phyloP scores from a whole-genome alignment of 2,329 filamentous ascomycete species.

The Fusarium sp. region DNA sequence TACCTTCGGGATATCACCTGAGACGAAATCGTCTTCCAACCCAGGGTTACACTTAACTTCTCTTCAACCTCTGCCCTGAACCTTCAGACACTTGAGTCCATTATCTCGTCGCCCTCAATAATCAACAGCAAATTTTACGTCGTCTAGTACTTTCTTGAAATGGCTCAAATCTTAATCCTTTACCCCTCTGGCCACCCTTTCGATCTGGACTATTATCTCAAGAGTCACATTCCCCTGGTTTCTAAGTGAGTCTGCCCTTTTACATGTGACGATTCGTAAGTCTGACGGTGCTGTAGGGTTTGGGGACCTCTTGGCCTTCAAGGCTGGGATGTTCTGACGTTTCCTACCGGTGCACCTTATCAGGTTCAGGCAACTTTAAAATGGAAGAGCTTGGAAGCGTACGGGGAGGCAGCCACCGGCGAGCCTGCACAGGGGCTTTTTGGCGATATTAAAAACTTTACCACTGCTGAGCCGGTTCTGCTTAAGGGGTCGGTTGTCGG shows the following conservation, averaged over 20 bases:
- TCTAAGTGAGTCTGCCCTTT: constrained; percentile 29
- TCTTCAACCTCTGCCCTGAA: no score
- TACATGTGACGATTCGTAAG: neutral
- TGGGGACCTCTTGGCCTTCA: constrained; percentile 41
- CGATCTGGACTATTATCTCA: constrained; percentile 47
- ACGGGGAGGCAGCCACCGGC: constrained; percentile 27
- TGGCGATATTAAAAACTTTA: constrained; percentile 45
- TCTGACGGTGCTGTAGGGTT: constrained; percentile 20
- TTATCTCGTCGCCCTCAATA: no score
- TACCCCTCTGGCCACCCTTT: constrained; percentile 48
- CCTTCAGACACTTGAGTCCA: no score
- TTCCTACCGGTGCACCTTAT: constrained; percentile 34
- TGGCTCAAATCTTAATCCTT: constrained; percentile 46
- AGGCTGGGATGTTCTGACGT: constrained; percentile 41
- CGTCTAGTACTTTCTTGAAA: constrained; percentile 2
- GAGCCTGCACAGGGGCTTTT: constrained; percentile 28
- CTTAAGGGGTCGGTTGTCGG: constrained; percentile 42
- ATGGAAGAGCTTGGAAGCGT: constrained; percentile 41
- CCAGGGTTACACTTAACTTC: no score
- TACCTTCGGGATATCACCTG: no score
- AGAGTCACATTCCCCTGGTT: constrained; percentile 48
- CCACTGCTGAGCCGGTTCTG: constrained; percentile 28
- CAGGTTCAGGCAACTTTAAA: constrained; percentile 46
- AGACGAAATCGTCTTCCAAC: no score
- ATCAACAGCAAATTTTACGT: no score